Conservation (phyloP, 2,329 filamentous ascomycete genomes). For the Beauveria sp. region DNA sequence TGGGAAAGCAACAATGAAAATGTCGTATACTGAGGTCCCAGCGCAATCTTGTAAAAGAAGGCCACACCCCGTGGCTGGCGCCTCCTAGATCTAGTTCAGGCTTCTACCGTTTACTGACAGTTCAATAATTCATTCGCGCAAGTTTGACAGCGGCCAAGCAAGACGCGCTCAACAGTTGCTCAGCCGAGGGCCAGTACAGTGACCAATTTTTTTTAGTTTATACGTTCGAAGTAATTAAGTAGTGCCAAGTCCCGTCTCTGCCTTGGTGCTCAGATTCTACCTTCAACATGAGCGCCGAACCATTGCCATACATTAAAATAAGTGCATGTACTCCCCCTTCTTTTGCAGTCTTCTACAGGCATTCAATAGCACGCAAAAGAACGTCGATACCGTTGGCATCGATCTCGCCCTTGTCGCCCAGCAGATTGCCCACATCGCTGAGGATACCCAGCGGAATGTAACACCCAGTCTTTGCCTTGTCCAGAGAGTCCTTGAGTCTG, state of each 20-base stretch:
- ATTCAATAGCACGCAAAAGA: conserved; percentile 52
- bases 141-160: no score
- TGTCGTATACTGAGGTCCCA: neutral
- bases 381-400: conserved; percentile 48
- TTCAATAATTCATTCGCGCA: no score
- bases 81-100: no score
- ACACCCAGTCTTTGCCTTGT: conserved; percentile 68
- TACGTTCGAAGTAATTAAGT: neutral
- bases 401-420: conserved; percentile 51
- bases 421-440: conserved; percentile 76
- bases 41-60: no score
- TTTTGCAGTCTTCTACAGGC: conserved; percentile 32
- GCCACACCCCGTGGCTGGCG: no score
- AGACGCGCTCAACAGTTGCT: no score
- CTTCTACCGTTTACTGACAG: no score
- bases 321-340: neutral
- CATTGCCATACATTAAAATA: neutral
- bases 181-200: neutral
- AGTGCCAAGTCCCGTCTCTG: neutral
- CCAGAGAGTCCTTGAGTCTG: conserved; percentile 77
- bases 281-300: neutral
- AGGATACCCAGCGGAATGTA: conserved; percentile 79
- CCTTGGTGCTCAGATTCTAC: neutral
- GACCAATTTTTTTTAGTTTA: neutral
- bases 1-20: neutral